Base-by-base conservation (phyloP, 2,329 filamentous ascomycete species). In the Trichophyton schoenleinii region DNA sequence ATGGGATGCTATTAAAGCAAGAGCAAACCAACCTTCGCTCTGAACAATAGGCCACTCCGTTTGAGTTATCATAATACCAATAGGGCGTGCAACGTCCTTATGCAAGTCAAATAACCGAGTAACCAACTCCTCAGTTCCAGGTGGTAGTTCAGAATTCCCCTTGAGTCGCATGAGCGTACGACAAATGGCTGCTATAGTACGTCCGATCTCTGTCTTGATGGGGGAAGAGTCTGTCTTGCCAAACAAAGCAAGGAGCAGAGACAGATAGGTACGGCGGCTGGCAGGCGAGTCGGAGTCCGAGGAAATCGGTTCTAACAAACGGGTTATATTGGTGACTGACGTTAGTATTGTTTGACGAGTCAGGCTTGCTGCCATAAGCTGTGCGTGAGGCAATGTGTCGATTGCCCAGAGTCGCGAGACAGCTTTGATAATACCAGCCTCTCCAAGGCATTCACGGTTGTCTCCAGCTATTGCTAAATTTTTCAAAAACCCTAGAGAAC, bases 11-110 rank as follows among this genome's bases (percentile, higher is more conserved):
- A 79, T 77, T 52, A 80, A 63, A 3, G 77, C 77, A 31, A 80
- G 66, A 13, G 76, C 75, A 67, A 80, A 79, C 73, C 77, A 78
- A 1, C 77, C 78, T 66, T 80, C 78, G 57, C 75, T 77, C 22
- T 75, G 71, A 53, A 79, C 72, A 38, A 79, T 74, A 20, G 77
- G 75, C 74, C 77, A 79, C 62, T 77, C 74, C 3, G 74, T 71
- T 61, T 79, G 77, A 2, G 70, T 71, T 22, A 77, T 67, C 74
- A 80, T 78, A 28, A 72, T 70, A 53, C 71, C 73, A 38, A 78
- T 62, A 13, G 77, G 75, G 25, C 70, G 68, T 3, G 74, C 70
- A 61, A 78, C 64, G 18, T 69, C 69, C 42, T 68, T 58, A 48
- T 77, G 73, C 9, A 73, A 62, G 28, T 60, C 68, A 63, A 75